phyloP scores from a whole-genome alignment of 2,329 filamentous ascomycete species.

The Zopfia rhizophila region DNA sequence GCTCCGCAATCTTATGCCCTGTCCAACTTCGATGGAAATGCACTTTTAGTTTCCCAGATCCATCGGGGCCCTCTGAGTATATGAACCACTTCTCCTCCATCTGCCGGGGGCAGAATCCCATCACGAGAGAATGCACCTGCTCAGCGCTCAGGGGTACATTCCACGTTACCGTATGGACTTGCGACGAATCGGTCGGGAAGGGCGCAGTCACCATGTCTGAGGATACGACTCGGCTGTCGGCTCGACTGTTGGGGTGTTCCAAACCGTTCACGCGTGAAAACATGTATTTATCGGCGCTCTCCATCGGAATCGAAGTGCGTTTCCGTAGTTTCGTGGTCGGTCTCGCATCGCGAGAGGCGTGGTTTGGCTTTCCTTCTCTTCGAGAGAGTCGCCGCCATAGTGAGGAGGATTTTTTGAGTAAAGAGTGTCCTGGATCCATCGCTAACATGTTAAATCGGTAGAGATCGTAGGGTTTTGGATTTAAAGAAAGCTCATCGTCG shows the following conservation, averaged over 20 bases:
- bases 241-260: background rate
- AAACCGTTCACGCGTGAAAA: slow-evolving; percentile 10
- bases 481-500: no score
- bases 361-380: slow-evolving; percentile 4
- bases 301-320: background rate
- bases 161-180: slow-evolving; percentile 34
- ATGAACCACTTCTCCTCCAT: slow-evolving; percentile 47
- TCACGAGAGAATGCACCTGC: slow-evolving; percentile 41
- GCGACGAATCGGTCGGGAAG: slow-evolving; percentile 25
- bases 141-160: slow-evolving; percentile 44
- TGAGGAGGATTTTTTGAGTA: slow-evolving; percentile 11
- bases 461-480: no score
- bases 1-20: slow-evolving; percentile 44
- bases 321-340: slow-evolving; percentile 13
- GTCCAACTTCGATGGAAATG: slow-evolving; percentile 48
- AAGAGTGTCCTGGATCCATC: slow-evolving; percentile 11
- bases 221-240: slow-evolving; percentile 15
- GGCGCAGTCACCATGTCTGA: slow-evolving; percentile 29
- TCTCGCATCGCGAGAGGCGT: background rate
- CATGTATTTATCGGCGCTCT: slow-evolving; percentile 5
- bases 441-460: slow-evolving; percentile 5
- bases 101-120: slow-evolving; percentile 35
- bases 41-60: slow-evolving; percentile 45
- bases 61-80: slow-evolving; percentile 46
- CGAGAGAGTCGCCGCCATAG: slow-evolving; percentile 21